phyloP scores from a whole-genome alignment of 306 rosid genomes.

The Psophocarpus tetragonolobus region DNA sequence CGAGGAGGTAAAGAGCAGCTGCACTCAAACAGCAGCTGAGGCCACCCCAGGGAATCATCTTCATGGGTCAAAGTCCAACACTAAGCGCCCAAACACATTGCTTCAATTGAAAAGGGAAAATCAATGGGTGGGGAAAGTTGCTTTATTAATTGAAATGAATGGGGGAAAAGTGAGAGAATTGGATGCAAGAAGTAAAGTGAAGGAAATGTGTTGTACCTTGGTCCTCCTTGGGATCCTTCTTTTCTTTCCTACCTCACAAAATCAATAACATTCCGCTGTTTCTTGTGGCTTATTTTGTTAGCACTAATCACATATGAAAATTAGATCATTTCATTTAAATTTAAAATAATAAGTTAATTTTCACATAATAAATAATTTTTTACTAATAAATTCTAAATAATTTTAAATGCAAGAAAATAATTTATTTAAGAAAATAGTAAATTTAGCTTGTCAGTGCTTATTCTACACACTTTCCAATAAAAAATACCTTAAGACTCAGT shows the following conservation, averaged over 20 bases:
- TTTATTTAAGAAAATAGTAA: too few species aligned
- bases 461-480: too few species aligned
- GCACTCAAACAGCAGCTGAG: constrained; percentile 93
- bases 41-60: constrained; percentile 96
- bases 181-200: constrained; percentile 56
- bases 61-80: constrained; percentile 28
- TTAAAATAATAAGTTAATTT: too few species aligned
- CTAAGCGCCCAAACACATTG: constrained; percentile 15
- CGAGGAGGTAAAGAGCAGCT: constrained; percentile 94
- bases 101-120: constrained; percentile 1
- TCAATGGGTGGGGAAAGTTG: background rate
- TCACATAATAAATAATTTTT: too few species aligned
- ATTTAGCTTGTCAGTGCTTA: too few species aligned
- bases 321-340: too few species aligned
- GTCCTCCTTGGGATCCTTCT: background rate
- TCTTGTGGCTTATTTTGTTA: too few species aligned
- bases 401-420: too few species aligned
- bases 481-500: too few species aligned
- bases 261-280: background rate
- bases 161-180: constrained; percentile 25
- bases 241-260: constrained; percentile 6
- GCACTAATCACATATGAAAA: too few species aligned
- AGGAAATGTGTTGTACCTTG: constrained; percentile 14
- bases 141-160: background rate
- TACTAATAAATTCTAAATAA: too few species aligned